Base-by-base conservation (phyloP, 2,329 filamentous ascomycete genomes). In the Drechmeria coniospora region DNA sequence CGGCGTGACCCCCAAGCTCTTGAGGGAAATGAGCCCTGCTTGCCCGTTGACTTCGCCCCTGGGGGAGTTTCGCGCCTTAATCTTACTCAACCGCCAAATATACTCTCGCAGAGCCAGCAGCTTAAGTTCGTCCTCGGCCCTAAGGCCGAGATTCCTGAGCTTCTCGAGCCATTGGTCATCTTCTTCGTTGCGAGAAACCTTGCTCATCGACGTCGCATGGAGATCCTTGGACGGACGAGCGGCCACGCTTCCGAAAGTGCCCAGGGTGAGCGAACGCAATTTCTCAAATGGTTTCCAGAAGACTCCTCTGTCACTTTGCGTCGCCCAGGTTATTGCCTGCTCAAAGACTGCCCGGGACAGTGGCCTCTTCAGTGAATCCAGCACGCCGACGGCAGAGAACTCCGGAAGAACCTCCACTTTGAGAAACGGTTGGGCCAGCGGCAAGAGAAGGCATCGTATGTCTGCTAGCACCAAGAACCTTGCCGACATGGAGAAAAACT, bases 111-210 rank as follows among this genome's bases (percentile, higher is more conserved):
- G 61, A 5, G 76, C 79, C 20, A 95, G 59, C 3, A 98, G 57
- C 50, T 98, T 95, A 45, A 79, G 71, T 39, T 98, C 90, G 40
- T 98, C 87, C 24, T 94, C 86, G 1, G 63, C 46, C 1, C 65
- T 60, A 59, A 98, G 72, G 0, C 90, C 90, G 23, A 92, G 71
- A 37, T 82, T 92, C 27, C 80, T 72, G 26, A 98, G 56, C 37
- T 83, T 79, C 10, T 69, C 63, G n/a, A 98, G 59, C 86, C 90
- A 95, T 39, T 84, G 73, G 36, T 94, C 84, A 45, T 98, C 90
- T 49, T 95, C 87, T 7, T 92, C 84, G 39, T 86, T 93, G 45
- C 74, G 86, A 1, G 68, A 56, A 4, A 79, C 57, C 38, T 70
- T 73, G 36, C 61, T 65, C 16, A 90, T 53, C 8, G 71, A 61